Conservation (phyloP, 2,329 filamentous ascomycete species). For the Xylariales sp. region DNA sequence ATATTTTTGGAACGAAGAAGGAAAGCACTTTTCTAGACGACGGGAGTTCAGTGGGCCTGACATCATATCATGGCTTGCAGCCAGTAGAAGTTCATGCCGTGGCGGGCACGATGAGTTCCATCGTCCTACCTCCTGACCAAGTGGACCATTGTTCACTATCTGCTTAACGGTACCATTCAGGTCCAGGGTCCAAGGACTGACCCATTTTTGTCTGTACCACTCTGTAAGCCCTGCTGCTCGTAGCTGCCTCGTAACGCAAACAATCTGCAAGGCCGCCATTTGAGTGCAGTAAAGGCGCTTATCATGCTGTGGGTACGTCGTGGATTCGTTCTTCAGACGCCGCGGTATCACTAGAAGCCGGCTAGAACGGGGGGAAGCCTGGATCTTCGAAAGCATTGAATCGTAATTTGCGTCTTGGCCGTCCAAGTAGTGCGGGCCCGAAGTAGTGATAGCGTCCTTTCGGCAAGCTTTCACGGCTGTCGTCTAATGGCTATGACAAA, state of each 20-base stretch:
- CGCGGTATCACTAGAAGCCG: background rate
- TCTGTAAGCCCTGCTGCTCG: too few relatives aligned
- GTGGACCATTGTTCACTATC: too few relatives aligned
- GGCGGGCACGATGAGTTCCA: background rate
- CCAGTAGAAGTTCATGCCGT: background rate
- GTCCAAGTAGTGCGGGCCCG: conserved; percentile 1
- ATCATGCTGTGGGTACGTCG: background rate
- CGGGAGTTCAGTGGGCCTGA: conserved; percentile 7
- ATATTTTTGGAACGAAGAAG: conserved; percentile 1
- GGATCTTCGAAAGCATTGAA: conserved; percentile 1
- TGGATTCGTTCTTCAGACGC: too few relatives aligned
- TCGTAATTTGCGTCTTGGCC: background rate
- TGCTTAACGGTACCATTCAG: too few relatives aligned
- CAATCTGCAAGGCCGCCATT: conserved; percentile 1
- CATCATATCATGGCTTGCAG: conserved; percentile 5
- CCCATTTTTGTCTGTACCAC: too few relatives aligned
- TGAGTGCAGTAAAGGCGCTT: background rate
- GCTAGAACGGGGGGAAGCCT: background rate
- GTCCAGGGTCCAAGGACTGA: too few relatives aligned
- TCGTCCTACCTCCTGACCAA: too few relatives aligned
- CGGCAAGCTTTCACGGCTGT: conserved; percentile 1
- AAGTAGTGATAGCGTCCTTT: background rate
- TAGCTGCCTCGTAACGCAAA: too few relatives aligned
- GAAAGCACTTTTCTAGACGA: conserved; percentile 4
- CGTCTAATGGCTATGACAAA: conserved; percentile 7